phyloP scores from a whole-genome alignment of 1,284 basidiomycete genomes.

The Ceratobasidium sp. region DNA sequence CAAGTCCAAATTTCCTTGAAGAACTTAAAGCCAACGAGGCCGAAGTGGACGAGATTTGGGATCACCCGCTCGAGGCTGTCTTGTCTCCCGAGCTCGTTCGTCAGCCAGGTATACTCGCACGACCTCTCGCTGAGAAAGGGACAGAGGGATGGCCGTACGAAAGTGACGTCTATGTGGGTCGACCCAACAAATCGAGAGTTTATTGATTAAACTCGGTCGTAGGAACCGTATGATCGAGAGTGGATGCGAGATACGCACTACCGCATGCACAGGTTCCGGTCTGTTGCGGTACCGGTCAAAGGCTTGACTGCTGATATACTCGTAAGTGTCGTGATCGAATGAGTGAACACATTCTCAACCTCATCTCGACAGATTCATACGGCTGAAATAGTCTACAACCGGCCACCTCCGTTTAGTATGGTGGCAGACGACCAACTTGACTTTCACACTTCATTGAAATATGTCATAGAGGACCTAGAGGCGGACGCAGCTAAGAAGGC shows the following conservation, averaged over 20 bases:
- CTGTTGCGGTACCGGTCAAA: slow-evolving; percentile 75
- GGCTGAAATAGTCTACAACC: slow-evolving; percentile 37
- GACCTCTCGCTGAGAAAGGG: slow-evolving; percentile 61
- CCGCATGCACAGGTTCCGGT: slow-evolving; percentile 77
- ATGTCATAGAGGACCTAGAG: slow-evolving; percentile 19
- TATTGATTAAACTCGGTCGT: neutral
- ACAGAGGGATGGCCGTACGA: slow-evolving; percentile 79
- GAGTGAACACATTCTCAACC: neutral
- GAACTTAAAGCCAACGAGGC: slow-evolving; percentile 13
- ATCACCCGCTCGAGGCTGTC: slow-evolving; percentile 72
- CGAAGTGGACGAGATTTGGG: slow-evolving; percentile 81
- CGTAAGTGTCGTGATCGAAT: slow-evolving; percentile 52
- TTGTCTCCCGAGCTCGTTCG: slow-evolving; percentile 61
- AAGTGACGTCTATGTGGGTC: slow-evolving; percentile 63
- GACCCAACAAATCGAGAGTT: slow-evolving; percentile 44
- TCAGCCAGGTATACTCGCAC: slow-evolving; percentile 46
- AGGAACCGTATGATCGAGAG: slow-evolving; percentile 63
- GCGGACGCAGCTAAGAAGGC: slow-evolving; percentile 17
- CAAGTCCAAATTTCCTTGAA: slow-evolving; percentile 54
- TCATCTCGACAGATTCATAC: slow-evolving; percentile 30
- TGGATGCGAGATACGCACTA: slow-evolving; percentile 59
- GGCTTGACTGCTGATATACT: slow-evolving; percentile 82
- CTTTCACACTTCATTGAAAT: slow-evolving; percentile 3
- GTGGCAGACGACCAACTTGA: neutral
- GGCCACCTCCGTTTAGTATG: neutral